Conservation (phyloP, 108 stramenopile genomes). For the Aurantiochytrium sp. region DNA sequence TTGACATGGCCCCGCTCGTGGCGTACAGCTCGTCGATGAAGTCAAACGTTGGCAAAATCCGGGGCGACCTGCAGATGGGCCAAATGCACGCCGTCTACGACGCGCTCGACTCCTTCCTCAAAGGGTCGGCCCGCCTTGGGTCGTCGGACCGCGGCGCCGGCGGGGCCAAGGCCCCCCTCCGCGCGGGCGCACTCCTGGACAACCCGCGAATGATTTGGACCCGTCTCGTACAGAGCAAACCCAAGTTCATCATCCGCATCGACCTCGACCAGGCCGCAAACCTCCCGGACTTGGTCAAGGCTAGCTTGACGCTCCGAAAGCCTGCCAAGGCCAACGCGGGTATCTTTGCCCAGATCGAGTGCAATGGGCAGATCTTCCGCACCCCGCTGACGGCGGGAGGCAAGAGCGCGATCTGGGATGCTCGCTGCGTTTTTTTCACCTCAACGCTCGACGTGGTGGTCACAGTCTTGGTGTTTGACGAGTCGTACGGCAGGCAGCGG, state of each 20-base stretch:
- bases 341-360: not conserved
- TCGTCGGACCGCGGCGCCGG: not conserved
- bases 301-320: not conserved
- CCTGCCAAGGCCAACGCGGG: not conserved
- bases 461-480: not conserved
- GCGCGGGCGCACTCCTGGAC: not conserved
- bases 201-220: not conserved
- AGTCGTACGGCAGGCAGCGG: not conserved
- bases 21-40: conserved; percentile 4
- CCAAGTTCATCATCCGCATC: not conserved
- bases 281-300: not conserved
- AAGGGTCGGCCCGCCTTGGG: not conserved
- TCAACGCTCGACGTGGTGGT: not conserved
- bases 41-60: not conserved
- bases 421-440: not conserved
- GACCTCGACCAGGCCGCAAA: not conserved
- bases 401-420: not conserved
- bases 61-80: not conserved
- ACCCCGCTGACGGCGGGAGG: not conserved
- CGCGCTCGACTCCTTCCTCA: not conserved
- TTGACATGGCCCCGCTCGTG: not conserved
- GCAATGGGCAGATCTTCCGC: not conserved
- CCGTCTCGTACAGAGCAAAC: not conserved
- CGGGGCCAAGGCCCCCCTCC: not conserved
- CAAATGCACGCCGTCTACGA: conserved; percentile 5